Conservation (phyloP, 345 rosid species). For the Populus davidiana region DNA sequence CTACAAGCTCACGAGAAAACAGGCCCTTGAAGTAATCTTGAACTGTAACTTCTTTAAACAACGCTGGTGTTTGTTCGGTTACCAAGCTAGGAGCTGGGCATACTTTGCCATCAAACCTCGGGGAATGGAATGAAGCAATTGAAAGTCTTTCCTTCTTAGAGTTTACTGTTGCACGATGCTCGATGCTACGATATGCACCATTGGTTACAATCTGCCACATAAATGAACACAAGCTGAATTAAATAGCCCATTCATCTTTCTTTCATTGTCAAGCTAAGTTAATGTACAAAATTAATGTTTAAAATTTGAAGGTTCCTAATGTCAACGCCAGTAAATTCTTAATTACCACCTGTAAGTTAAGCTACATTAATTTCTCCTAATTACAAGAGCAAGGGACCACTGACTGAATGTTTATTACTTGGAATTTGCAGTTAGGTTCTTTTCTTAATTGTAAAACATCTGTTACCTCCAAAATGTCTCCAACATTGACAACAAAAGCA, state of each 20-base stretch:
- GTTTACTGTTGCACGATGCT: slow-evolving; percentile 23
- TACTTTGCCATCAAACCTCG: slow-evolving; percentile 7
- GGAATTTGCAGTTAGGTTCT: neutral
- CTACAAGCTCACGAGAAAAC: slow-evolving; percentile 18
- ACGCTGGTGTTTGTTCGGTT: slow-evolving; percentile 13
- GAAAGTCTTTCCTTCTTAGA: slow-evolving; percentile 25
- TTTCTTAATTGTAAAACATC: neutral
- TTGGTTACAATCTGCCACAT: slow-evolving; percentile 20
- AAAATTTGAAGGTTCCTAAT: too few relatives aligned
- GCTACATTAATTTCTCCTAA: too few relatives aligned
- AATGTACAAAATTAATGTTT: too few relatives aligned
- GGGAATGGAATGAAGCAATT: slow-evolving; percentile 21
- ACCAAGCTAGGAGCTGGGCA: slow-evolving; percentile 18
- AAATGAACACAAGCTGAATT: neutral
- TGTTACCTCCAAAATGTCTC: slow-evolving; percentile 34
- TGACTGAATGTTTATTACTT: too few relatives aligned
- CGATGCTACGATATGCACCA: slow-evolving; percentile 18
- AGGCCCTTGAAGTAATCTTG: slow-evolving; percentile 10
- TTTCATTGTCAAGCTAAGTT: neutral
- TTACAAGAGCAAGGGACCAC: too few relatives aligned
- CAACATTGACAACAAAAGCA: slow-evolving; percentile 36
- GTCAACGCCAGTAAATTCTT: too few relatives aligned
- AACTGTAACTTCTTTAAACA: slow-evolving; percentile 9
- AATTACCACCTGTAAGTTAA: too few relatives aligned
- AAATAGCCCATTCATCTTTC: neutral